phyloP scores from a whole-genome alignment of 2,329 filamentous ascomycete genomes.

The Arachnomyces sp. region DNA sequence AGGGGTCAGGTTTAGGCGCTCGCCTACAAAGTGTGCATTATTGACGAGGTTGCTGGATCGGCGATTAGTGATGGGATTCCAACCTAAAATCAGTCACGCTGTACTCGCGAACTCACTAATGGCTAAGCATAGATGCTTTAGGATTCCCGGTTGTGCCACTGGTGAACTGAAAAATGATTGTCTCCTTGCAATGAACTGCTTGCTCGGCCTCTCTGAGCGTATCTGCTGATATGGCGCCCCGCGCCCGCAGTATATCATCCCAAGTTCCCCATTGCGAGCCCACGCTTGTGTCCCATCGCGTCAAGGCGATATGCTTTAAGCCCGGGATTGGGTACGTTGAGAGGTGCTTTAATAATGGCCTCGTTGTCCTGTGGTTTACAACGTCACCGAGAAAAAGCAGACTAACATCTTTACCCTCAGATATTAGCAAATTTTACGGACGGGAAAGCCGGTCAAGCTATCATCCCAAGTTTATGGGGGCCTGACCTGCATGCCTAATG shows the following conservation, averaged over 20 bases:
- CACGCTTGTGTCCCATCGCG: too few species aligned
- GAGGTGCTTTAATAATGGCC: too few species aligned
- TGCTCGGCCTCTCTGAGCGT: too few species aligned
- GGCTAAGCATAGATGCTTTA: conserved; percentile 67
- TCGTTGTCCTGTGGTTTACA: too few species aligned
- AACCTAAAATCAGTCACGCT: background rate
- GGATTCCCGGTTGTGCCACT: conserved; percentile 65
- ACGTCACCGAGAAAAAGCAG: too few species aligned
- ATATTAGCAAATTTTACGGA: background rate
- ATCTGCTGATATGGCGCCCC: too few species aligned
- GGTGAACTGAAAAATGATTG: conserved; percentile 71
- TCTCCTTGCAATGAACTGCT: too few species aligned
- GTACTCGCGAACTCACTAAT: conserved; percentile 48
- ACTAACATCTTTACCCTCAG: too few species aligned
- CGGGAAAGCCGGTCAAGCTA: background rate
- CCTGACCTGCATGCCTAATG: conserved; percentile 58
- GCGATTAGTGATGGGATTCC: conserved; percentile 2
- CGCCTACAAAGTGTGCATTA: conserved; percentile 62
- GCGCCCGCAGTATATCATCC: too few species aligned
- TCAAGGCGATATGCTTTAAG: too few species aligned
- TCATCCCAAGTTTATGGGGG: background rate
- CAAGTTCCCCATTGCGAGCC: too few species aligned
- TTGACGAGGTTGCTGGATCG: conserved; percentile 42
- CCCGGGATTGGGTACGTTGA: too few species aligned
- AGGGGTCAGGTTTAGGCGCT: conserved; percentile 61